A percentile compares a stretch with the other conserved stretches of the same genome.
Conservation (phyloP, 805 yeast genomes). For the Suhomyces canberraensis region DNA sequence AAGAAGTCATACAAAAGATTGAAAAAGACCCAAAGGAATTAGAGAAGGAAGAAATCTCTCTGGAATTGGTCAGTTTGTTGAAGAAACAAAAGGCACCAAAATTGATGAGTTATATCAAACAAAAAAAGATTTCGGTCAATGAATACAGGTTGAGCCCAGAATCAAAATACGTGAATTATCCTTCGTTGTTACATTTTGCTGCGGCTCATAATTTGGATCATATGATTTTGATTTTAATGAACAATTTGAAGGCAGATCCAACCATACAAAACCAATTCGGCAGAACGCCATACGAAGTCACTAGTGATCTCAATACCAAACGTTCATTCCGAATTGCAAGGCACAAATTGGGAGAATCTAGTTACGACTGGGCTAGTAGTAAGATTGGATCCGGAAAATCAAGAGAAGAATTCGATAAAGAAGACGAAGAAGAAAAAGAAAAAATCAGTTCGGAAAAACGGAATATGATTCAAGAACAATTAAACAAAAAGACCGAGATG, state of each 20-base stretch:
- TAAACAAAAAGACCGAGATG: slow-evolving; percentile 41
- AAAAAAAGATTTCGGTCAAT: slow-evolving; percentile 53
- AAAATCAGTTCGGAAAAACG: slow-evolving; percentile 39
- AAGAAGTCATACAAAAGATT: slow-evolving; percentile 1
- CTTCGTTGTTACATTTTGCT: slow-evolving; percentile 79
- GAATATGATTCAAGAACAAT: slow-evolving; percentile 39
- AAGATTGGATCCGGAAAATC: slow-evolving; percentile 60
- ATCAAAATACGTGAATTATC: slow-evolving; percentile 49
- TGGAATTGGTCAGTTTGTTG: slow-evolving; percentile 55
- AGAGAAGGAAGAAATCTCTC: slow-evolving; percentile 48
- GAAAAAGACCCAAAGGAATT: slow-evolving; percentile 26
- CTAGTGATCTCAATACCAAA: slow-evolving; percentile 44
- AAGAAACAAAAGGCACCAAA: slow-evolving; percentile 78
- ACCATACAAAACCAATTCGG: slow-evolving; percentile 49
- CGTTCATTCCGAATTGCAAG: slow-evolving; percentile 70
- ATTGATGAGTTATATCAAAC: slow-evolving; percentile 56
- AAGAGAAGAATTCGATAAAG: slow-evolving; percentile 52
- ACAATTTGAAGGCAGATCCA: slow-evolving; percentile 70
- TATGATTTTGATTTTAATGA: slow-evolving; percentile 61
- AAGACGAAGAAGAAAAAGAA: slow-evolving; percentile 33
- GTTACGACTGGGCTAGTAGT: slow-evolving; percentile 67
- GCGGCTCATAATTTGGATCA: slow-evolving; percentile 63
- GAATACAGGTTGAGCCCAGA: slow-evolving; percentile 52
- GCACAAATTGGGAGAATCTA: slow-evolving; percentile 60
- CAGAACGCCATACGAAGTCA: slow-evolving; percentile 67